A percentile compares a stretch with the other conserved stretches of the same genome.
These are phyloP conservation scores for Hypoxylon sp. DNA, from an alignment of 2,329 filamentous ascomycete genomes.

Conservation along the genomic window DNA sequence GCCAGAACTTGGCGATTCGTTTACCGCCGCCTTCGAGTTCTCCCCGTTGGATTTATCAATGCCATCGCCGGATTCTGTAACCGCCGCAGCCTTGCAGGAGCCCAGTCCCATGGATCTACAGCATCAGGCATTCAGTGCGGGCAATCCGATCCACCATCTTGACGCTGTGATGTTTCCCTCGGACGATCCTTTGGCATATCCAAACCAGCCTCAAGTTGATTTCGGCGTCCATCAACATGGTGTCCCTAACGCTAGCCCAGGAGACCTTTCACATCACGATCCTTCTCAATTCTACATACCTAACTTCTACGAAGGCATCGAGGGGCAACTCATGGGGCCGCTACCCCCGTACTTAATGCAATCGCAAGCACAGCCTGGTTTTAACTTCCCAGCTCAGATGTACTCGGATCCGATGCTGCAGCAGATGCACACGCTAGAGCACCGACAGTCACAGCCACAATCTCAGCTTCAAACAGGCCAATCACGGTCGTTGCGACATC, in stretches of 20 bases:
- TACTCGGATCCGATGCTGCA: conserved; percentile 62
- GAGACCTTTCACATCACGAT: conserved; percentile 54
- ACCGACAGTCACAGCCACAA: conserved; percentile 50
- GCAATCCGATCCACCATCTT: conserved; percentile 74
- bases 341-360: conserved; percentile 80
- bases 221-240: conserved; percentile 59
- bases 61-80: conserved; percentile 48
- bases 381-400: conserved; percentile 62
- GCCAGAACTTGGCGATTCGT: conserved; percentile 44
- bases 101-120: conserved; percentile 50
- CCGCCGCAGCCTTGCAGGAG: conserved; percentile 50
- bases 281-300: conserved; percentile 66
- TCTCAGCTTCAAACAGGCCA: conserved; percentile 48
- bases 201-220: conserved; percentile 80
- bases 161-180: conserved; percentile 86
- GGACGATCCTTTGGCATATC: conserved; percentile 83
- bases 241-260: conserved; percentile 52
- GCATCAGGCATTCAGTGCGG: conserved; percentile 48
- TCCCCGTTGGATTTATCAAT: conserved; percentile 48
- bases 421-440: conserved; percentile 54
- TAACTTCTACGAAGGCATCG: conserved; percentile 73
- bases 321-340: conserved; percentile 80
- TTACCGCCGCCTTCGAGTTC: conserved; percentile 48
- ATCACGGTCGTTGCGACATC: conserved; percentile 52
- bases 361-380: conserved; percentile 59